phyloP scores from a whole-genome alignment of 208 protist species.

The Leishmania martiniquensis region DNA sequence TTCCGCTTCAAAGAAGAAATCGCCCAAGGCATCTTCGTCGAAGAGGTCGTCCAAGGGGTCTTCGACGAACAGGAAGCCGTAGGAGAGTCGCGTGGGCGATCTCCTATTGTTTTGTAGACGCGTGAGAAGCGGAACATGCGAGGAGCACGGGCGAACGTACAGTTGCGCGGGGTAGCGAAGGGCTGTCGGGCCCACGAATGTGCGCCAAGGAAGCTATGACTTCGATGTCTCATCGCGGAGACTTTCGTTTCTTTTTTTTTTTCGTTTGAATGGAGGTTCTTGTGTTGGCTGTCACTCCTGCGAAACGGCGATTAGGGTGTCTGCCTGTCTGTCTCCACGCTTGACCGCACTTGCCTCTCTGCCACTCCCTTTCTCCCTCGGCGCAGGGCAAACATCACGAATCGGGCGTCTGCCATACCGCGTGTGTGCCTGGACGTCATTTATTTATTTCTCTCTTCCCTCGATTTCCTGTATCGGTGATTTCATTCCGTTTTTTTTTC shows the following conservation, averaged over 20 bases:
- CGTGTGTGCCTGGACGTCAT: too few species aligned
- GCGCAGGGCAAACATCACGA: too few species aligned
- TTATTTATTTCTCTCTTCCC: neutral
- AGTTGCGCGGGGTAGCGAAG: neutral
- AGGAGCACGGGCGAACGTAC: neutral
- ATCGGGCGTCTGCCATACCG: too few species aligned
- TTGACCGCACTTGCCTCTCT: neutral
- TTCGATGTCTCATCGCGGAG: neutral
- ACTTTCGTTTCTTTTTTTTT: neutral
- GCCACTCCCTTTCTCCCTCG: too few species aligned
- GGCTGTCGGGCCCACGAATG: neutral
- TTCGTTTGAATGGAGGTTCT: neutral
- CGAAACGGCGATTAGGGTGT: neutral
- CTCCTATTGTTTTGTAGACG: neutral
- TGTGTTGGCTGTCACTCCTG: neutral
- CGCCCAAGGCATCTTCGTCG: neutral
- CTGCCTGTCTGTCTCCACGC: neutral
- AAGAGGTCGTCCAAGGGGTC: neutral
- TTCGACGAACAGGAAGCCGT: neutral
- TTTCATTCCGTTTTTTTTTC: neutral
- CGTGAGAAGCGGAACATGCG: neutral
- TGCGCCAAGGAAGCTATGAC: neutral
- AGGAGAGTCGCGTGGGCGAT: neutral
- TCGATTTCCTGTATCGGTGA: constrained; percentile 3
- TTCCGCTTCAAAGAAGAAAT: constrained; percentile 3